Evolutionary conservation across 2,329 filamentous ascomycete species (phyloP), one percentile per base, ranked within the genome.

Genomic region (Catunica adiposa): DNA sequence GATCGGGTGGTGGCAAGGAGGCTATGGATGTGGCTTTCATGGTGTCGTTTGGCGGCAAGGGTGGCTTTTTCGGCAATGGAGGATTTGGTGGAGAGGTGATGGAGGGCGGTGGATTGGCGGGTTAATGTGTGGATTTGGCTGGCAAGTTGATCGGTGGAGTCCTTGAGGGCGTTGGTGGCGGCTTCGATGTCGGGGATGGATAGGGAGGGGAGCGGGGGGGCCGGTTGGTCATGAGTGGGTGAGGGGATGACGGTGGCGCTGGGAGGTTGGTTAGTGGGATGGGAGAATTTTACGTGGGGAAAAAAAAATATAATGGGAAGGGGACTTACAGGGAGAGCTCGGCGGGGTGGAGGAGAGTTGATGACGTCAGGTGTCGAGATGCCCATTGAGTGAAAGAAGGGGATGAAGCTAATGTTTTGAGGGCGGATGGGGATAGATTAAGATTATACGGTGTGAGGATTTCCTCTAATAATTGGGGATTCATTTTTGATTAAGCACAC

Each of bases 101-200:
- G 51, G 8, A 86, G 65, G 8, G 80, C 80, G 61, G 78, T 74
- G 58, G 79, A 77, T 64, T 87, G 83, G 53, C 75, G 71, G 56
- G 74, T 73, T 17, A 87, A 64, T 0, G 74, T 70, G 62, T 80
- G 77, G 26, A 75, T 80, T 63, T 86, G 83, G 65, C 76, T 76
- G 59, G 77, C 72, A 26, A 86, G 83, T 17, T 74, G 75, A 17
- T 73, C 73, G 0, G 83, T 86, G 1, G 83, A 84, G 38, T 71
- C 71, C 58, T 77, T 73, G n/a, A 88, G 70, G 54, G 83, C 77
- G 2, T 76, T 72, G 52, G 84, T 79, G 15, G 83, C 83, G 42
- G 70, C 66, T 54, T 71, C 71, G 56, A 86, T 69, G 53, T 85
- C 80, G 25, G 75, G 69, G 57, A 85, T 80, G 14, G 71, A 68